Conservation (phyloP, 306 rosid genomes). For the Dalbergia oliveri region DNA sequence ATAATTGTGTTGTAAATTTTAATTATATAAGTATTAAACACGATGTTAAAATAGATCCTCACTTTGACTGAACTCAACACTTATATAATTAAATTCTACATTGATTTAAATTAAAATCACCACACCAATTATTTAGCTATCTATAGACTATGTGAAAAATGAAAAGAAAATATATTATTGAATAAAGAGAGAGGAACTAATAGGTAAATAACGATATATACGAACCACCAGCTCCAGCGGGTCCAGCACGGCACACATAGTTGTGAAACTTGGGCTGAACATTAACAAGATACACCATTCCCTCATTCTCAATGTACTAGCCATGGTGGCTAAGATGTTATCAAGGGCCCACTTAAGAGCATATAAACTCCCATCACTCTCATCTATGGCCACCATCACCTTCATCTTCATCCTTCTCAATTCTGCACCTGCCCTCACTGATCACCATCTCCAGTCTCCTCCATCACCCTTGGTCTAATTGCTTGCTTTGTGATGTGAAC, state of each 20-base stretch:
- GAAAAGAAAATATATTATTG: too few relatives aligned
- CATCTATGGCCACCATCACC: conserved; percentile 79
- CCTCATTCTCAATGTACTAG: conserved; percentile 30
- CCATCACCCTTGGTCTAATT: neutral
- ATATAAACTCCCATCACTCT: conserved; percentile 69
- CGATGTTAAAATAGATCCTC: too few relatives aligned
- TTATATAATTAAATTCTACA: too few relatives aligned
- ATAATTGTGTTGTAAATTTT: too few relatives aligned
- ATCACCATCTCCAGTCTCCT: neutral
- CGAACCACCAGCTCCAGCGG: conserved; percentile 52
- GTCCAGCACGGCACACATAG: conserved; percentile 52
- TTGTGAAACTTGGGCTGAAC: conserved; percentile 55
- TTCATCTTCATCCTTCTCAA: conserved; percentile 40
- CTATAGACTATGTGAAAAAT: too few relatives aligned
- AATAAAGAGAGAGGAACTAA: neutral
- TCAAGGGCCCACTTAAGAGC: conserved; percentile 72
- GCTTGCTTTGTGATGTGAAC: neutral
- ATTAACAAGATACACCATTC: conserved; percentile 57
- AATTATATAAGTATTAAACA: too few relatives aligned
- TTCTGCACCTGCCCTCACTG: conserved; percentile 16
- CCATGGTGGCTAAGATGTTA: conserved; percentile 43
- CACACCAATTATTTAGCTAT: too few relatives aligned
- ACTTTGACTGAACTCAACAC: too few relatives aligned
- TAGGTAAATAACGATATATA: too few relatives aligned
- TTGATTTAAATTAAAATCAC: too few relatives aligned